Base-by-base conservation (phyloP, 148 eudicot species). In the Rhododendron molle region DNA sequence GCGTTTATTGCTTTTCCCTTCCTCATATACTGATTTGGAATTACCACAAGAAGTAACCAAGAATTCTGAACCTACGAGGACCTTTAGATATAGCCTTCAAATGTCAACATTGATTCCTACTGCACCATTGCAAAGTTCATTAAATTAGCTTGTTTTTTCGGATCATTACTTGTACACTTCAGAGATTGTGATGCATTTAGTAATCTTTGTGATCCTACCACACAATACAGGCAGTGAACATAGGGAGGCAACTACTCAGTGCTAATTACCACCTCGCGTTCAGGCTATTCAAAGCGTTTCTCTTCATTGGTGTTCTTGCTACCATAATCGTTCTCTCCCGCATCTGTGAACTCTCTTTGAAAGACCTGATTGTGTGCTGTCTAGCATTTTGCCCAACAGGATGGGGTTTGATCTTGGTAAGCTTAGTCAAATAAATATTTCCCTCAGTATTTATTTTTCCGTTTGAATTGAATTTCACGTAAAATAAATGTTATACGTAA, bases 361-460 rank as follows among this genome's bases (percentile, higher is more conserved):
- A 83, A 92, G 98, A 95, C 91, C 83, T 96, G 86, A 62, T 94
- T 26, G 98, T 96, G 2, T 96, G 99, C 88, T 93, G 95, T 84
- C 91, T 96, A 36, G 98, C 96, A 46, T 95, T 96, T 90, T 56
- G 95, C 11, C 99, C 99, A 10, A 96, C 99, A 18, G 99, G 99
- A 8, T 96, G 99, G 99, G 99, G 99, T 74, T 85, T 96, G 88
- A 91, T 96, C 83, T 77, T 93, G 93, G 98, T 96, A 90, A 90
- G 92, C 76, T 47, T 7, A 26, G n/a, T 15, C 34, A 28, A 36
- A 62, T 34, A 43, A 49, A 47, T 47, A 6, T 50, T 32, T 54
- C 20, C 12, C 9, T 40, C 71, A n/a, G 20, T 74, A 34, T 69
- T 85, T 85, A 0, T 28, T 74, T 43, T 43, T 85, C 58, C 43